A percentile compares a stretch with the other conserved stretches of the same genome.
Evolutionary conservation across 768 basidiomycete genomes (phyloP).

Genomic region (Paxillus involutus): DNA sequence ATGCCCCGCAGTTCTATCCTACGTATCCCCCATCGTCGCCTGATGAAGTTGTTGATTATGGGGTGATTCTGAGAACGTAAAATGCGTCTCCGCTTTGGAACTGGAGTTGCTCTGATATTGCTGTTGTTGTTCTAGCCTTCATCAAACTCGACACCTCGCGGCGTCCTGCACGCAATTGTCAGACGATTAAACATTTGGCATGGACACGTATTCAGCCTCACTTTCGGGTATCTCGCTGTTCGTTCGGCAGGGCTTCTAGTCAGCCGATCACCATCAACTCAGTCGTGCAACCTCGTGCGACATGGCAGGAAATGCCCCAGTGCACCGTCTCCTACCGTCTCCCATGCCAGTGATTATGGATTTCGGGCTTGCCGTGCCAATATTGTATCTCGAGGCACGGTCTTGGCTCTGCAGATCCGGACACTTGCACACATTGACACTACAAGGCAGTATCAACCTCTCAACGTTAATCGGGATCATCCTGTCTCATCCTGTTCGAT

Average conservation of each 20-base stretch:
- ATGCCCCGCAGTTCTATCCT: too few relatives aligned
- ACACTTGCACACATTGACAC: not conserved
- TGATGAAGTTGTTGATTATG: not conserved
- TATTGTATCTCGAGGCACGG: not conserved
- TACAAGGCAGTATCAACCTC: not conserved
- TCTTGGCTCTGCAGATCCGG: not conserved
- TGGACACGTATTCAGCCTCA: not conserved
- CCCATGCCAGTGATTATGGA: not conserved
- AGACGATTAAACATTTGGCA: not conserved
- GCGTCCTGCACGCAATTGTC: not conserved
- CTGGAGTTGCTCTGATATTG: not conserved
- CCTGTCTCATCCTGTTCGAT: not conserved
- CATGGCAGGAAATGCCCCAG: not conserved
- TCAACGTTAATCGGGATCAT: too few relatives aligned
- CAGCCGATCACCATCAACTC: not conserved
- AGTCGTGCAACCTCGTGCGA: not conserved
- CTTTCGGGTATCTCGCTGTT: constrained; percentile 2
- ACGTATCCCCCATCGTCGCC: not conserved
- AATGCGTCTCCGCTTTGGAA: constrained; percentile 6
- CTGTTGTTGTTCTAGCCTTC: not conserved
- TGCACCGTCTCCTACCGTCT: too few relatives aligned
- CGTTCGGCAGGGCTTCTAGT: not conserved
- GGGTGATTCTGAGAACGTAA: constrained; percentile 4
- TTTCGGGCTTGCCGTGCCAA: not conserved
- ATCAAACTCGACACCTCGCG: not conserved